Evolutionary conservation across 2,329 filamentous ascomycete genomes (phyloP).

Genomic region (Sclerotinia spermophila): DNA sequence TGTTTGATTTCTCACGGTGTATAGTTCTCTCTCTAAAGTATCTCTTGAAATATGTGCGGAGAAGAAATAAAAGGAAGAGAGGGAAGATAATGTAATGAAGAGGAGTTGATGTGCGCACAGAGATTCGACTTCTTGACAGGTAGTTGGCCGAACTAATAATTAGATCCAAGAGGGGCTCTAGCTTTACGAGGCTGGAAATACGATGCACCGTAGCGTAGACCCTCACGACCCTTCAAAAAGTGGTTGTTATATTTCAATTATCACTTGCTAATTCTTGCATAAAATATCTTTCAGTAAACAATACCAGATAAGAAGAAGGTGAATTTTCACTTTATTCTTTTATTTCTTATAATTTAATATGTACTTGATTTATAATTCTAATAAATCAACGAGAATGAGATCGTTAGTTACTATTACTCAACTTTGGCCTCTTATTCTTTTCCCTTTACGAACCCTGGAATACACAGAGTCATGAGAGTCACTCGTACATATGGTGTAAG

Average conservation of each 20-base stretch:
- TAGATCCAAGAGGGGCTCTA: slow-evolving; percentile 8
- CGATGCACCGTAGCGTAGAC: too few relatives aligned
- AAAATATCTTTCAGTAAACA: neutral
- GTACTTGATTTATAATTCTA: neutral
- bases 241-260: neutral
- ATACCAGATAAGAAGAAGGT: neutral
- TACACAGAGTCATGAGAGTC: too few relatives aligned
- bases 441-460: too few relatives aligned
- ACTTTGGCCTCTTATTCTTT: neutral
- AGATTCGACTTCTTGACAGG: neutral
- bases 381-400: neutral
- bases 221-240: neutral
- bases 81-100: neutral
- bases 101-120: neutral
- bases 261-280: neutral
- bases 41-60: neutral
- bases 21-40: neutral
- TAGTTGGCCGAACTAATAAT: neutral
- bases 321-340: neutral
- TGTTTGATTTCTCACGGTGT: slow-evolving; percentile 5
- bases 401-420: too few relatives aligned
- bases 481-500: too few relatives aligned
- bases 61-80: neutral
- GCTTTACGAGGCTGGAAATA: neutral
- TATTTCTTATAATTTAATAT: neutral